Conservation (phyloP, 2,329 filamentous ascomycete genomes). For the Arachnopeziza araneosa region DNA sequence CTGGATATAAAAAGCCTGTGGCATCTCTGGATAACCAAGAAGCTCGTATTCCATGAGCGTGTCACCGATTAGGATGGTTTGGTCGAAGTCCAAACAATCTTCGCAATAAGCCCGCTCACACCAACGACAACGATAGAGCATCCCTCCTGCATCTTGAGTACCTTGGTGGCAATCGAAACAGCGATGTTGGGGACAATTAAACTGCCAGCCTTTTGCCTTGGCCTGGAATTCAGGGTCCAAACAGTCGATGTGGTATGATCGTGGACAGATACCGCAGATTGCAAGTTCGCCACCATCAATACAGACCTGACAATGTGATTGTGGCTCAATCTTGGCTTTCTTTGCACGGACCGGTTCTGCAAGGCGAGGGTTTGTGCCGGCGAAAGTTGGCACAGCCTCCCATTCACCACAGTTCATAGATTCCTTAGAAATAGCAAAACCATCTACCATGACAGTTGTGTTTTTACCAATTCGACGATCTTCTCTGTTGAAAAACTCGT, state of each 20-base stretch:
- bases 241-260: conserved; percentile 48
- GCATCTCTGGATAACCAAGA: conserved; percentile 37
- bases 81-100: conserved; percentile 50
- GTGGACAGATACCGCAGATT: conserved; percentile 47
- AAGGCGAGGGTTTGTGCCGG: conserved; percentile 48
- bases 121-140: conserved; percentile 46
- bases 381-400: conserved; percentile 52
- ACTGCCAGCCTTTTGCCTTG: conserved; percentile 41
- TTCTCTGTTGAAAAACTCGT: conserved; percentile 35
- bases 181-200: conserved; percentile 50
- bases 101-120: conserved; percentile 53
- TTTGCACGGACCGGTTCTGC: conserved; percentile 45
- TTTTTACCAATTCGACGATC: conserved; percentile 51
- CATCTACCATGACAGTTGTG: conserved; percentile 50
- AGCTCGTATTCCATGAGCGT: conserved; percentile 46
- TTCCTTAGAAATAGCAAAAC: conserved; percentile 51
- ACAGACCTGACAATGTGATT: conserved; percentile 47
- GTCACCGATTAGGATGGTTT: conserved; percentile 44
- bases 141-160: conserved; percentile 37
- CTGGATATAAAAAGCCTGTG: conserved; percentile 46
- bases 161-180: conserved; percentile 49
- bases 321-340: conserved; percentile 40
- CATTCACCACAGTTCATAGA: conserved; percentile 46
- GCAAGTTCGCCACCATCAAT: conserved; percentile 42
- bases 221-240: conserved; percentile 36